Conservation (phyloP, 768 basidiomycete genomes). For the Clathrus columnatus region DNA sequence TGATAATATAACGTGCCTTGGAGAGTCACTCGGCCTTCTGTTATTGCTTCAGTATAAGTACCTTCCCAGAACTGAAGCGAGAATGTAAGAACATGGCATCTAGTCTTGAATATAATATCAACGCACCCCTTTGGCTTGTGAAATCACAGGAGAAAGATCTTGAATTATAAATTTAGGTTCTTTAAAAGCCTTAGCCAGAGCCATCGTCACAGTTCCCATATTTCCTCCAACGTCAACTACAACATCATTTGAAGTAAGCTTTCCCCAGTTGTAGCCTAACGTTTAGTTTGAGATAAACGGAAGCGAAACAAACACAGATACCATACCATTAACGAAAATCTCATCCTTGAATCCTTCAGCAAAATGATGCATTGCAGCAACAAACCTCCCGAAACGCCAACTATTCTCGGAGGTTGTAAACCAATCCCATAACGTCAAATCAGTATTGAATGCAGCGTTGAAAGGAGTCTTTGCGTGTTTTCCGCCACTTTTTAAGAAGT, state of each 20-base stretch:
- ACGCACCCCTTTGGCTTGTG: constrained; percentile 22
- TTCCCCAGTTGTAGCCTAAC: constrained; percentile 29
- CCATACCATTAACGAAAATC: background rate
- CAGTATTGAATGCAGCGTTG: constrained; percentile 18
- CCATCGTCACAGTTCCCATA: constrained; percentile 29
- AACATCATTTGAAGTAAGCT: constrained; percentile 19
- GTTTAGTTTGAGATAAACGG: background rate
- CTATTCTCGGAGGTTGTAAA: constrained; percentile 22
- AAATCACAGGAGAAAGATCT: constrained; percentile 24
- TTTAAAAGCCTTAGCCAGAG: constrained; percentile 26
- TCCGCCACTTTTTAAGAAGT: background rate
- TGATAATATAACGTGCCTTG: background rate
- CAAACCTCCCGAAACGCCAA: constrained; percentile 20
- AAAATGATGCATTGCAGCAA: constrained; percentile 21
- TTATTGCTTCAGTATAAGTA: background rate
- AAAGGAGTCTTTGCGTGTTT: constrained; percentile 16
- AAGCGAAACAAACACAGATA: background rate
- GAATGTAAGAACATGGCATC: background rate
- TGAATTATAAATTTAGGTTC: constrained; percentile 30
- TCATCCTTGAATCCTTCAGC: constrained; percentile 10
- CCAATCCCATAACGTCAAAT: constrained; percentile 21
- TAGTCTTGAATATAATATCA: background rate
- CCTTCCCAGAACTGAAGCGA: background rate
- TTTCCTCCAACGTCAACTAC: constrained; percentile 36
- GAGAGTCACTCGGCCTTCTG: background rate